These are phyloP conservation scores for Ophiostoma sp. DNA, from an alignment of 2,329 filamentous ascomycete genomes.

Conservation along the genomic window DNA sequence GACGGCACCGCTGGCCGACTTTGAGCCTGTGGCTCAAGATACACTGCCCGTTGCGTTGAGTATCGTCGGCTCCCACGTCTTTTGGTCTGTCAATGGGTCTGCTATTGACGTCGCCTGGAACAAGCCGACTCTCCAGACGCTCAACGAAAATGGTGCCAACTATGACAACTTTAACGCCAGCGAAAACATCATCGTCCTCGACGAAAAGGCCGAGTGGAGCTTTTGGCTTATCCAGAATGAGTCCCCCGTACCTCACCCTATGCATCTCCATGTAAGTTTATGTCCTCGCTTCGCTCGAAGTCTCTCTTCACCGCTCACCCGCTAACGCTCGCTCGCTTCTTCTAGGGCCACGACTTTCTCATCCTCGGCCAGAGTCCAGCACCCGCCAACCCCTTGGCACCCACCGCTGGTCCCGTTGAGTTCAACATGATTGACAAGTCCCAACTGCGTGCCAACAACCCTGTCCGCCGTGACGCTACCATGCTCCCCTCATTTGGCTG, in stretches of 20 bases:
- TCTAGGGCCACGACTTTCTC: conserved; percentile 34
- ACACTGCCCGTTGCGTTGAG: conserved; percentile 26
- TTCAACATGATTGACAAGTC: conserved; percentile 38
- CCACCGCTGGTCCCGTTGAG: conserved; percentile 28
- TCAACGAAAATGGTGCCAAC: conserved; percentile 28
- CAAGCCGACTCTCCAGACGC: conserved; percentile 39
- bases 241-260: conserved; percentile 33
- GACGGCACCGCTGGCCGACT: conserved; percentile 25
- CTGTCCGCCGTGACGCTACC: conserved; percentile 46
- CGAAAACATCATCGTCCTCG: conserved; percentile 17
- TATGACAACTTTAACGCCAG: not conserved
- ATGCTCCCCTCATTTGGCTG: conserved; percentile 45
- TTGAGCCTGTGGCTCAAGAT: conserved; percentile 24
- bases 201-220: conserved; percentile 34
- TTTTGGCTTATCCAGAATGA: conserved; percentile 38
- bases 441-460: conserved; percentile 40
- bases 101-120: conserved; percentile 41
- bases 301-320: not conserved
- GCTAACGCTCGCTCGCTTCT: not conserved
- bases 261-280: conserved; percentile 33
- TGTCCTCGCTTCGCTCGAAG: not conserved
- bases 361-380: conserved; percentile 36
- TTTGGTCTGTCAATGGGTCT: conserved; percentile 33
- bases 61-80: conserved; percentile 40
- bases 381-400: conserved; percentile 38